Conservation (phyloP, 1,139 yeast species). For the Candida dubliniensis region DNA sequence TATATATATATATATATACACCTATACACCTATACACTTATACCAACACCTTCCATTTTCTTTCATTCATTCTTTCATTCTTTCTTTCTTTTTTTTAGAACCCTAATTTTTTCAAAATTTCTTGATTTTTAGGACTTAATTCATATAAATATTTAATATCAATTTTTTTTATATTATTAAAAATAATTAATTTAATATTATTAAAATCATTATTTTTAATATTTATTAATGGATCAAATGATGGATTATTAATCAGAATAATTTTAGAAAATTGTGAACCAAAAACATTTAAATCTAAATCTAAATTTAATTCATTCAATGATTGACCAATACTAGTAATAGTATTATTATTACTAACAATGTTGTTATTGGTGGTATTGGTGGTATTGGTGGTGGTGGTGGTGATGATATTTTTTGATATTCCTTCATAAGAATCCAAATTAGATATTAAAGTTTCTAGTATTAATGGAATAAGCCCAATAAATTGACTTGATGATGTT, state of each 20-base stretch:
- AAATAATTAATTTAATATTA: conserved; percentile 30
- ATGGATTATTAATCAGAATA: conserved; percentile 57
- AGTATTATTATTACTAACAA: conserved; percentile 19
- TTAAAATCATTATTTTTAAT: conserved; percentile 36
- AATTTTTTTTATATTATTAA: conserved; percentile 31
- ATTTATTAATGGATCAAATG: conserved; percentile 68
- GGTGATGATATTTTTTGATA: conserved; percentile 27
- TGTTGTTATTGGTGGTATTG: too few species aligned
- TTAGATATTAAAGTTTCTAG: conserved; percentile 48
- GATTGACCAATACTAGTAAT: conserved; percentile 29
- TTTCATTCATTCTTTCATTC: not conserved
- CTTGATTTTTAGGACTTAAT: conserved; percentile 26
- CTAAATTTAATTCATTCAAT: conserved; percentile 57
- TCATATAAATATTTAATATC: conserved; percentile 33
- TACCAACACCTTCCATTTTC: not conserved
- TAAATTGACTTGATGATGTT: too few species aligned
- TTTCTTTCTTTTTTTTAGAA: conserved; percentile 8
- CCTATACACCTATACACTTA: not conserved
- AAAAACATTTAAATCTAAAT: conserved; percentile 70
- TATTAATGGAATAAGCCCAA: too few species aligned
- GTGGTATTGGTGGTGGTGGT: too few species aligned
- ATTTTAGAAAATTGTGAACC: conserved; percentile 83
- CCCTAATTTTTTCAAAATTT: conserved; percentile 17
- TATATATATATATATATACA: not conserved
- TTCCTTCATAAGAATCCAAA: conserved; percentile 42